A percentile compares a stretch with the other conserved stretches of the same genome.
phyloP scores from a whole-genome alignment of 2,329 filamentous ascomycete species.

The Botryotinia narcissicola region DNA sequence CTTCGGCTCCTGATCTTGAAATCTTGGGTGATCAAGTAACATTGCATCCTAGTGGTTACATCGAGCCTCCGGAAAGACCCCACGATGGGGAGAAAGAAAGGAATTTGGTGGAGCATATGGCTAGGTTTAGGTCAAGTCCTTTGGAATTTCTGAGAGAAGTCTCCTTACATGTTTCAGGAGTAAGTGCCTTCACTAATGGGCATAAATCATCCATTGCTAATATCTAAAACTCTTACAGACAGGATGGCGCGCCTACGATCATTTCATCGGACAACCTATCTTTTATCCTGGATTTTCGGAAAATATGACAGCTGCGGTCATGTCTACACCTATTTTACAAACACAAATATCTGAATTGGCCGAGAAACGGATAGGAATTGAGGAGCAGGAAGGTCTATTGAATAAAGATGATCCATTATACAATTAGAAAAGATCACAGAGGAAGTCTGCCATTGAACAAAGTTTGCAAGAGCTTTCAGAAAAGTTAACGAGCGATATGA shows the following conservation, averaged over 20 bases:
- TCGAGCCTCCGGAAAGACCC: slow-evolving; percentile 47
- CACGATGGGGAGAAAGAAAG: slow-evolving; percentile 60
- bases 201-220: background rate
- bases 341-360: slow-evolving; percentile 74
- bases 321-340: slow-evolving; percentile 73
- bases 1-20: slow-evolving; percentile 71
- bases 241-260: slow-evolving; percentile 93
- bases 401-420: slow-evolving; percentile 55
- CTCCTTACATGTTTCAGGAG: slow-evolving; percentile 83
- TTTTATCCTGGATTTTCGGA: slow-evolving; percentile 93
- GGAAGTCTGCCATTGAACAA: slow-evolving; percentile 64
- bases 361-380: slow-evolving; percentile 67
- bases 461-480: slow-evolving; percentile 79
- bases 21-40: slow-evolving; percentile 73
- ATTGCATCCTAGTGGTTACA: slow-evolving; percentile 69
- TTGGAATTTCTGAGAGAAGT: slow-evolving; percentile 87
- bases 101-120: slow-evolving; percentile 77
- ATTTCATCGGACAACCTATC: slow-evolving; percentile 84
- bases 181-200: slow-evolving; percentile 1
- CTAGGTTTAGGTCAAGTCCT: slow-evolving; percentile 74
- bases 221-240: slow-evolving; percentile 42
- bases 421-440: slow-evolving; percentile 50
- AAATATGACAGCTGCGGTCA: slow-evolving; percentile 76
- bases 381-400: slow-evolving; percentile 72
- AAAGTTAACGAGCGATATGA: slow-evolving; percentile 89